Evolutionary conservation across 192 early-diverging fungal genomes (phyloP), one percentile per base, ranked within the genome.

Genomic region (Umbelopsis vinacea): DNA sequence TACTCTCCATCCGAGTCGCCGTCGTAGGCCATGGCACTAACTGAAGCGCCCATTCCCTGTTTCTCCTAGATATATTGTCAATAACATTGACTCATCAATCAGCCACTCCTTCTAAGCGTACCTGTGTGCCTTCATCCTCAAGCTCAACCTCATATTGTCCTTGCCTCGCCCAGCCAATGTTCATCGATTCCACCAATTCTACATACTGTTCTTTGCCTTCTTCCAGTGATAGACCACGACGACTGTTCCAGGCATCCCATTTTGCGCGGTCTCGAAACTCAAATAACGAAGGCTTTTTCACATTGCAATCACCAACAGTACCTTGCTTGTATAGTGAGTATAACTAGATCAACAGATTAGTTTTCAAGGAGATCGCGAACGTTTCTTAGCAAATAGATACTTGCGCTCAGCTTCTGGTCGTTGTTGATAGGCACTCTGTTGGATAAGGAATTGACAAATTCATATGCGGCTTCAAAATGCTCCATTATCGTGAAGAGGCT

Each of bases 241-340:
- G n/a, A 4, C 23, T 53, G n/a, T 81, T 66, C 82, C 80, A 81
- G 6, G 82, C 84, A 66, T 82, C 80, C 80, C 81, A 83, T 71
- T 84, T 84, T 7, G 83, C 75, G 14, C 83, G 71, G 10, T 33
- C 80, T 22, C 77, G 78, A 60, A 82, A 78, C 46, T 86, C 84
- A 52, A 73, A 82, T 19, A 86, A 52, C 12, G 66, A 52, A 26
- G 84, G 84, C 38, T 77, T 74, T 9, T 77, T 52, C 1, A 48
- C 80, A 63, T 68, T 71, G 35, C 82, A 84, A 35, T 74, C 73
- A 4, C 84, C 84, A 40, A 78, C 52, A 15, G 81, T 84, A 15
- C 78, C 80, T 72, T 86, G 84, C 60, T 86, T 86, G 68, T 82
- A 86, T 11, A 84, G 43, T 11, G 75, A 83, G 77, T 86, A 86